A percentile compares a stretch with the other conserved stretches of the same genome.
Evolutionary conservation across 768 basidiomycete species (phyloP).

Genomic region (Glaciozyma antarctica): DNA sequence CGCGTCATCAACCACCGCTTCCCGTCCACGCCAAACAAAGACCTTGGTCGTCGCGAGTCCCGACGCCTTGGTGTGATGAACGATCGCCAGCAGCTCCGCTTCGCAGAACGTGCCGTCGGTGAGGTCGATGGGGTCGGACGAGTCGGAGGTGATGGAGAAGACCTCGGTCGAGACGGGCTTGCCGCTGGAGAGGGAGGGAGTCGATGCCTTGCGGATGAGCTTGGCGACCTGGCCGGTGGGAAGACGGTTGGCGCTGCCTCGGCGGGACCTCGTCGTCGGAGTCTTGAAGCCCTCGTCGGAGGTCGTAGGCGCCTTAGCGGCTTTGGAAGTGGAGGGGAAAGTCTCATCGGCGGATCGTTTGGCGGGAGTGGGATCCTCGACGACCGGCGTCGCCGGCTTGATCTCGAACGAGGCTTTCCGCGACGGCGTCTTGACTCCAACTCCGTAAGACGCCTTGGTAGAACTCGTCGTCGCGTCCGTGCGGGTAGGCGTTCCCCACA

Average conservation of each 20-base stretch:
- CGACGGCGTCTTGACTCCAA: conserved; percentile 15
- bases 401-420: not conserved
- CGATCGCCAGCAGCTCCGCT: conserved; percentile 23
- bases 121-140: conserved; percentile 22
- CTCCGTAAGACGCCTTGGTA: conserved; percentile 24
- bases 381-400: not conserved
- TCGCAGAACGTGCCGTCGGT: conserved; percentile 10
- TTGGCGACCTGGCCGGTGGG: not conserved
- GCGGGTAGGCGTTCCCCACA: not conserved
- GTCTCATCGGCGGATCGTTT: not conserved
- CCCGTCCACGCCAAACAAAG: conserved; percentile 20
- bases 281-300: not conserved
- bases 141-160: conserved; percentile 22
- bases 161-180: conserved; percentile 13
- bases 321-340: not conserved
- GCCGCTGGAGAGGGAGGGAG: not conserved
- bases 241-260: not conserved
- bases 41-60: conserved; percentile 2
- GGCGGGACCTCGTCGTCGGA: not conserved
- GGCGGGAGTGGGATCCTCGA: not conserved
- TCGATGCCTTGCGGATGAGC: not conserved
- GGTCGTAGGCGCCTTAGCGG: not conserved
- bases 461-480: not conserved
- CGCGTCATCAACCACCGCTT: conserved; percentile 6
- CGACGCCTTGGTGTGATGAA: conserved; percentile 1